Evolutionary conservation across 345 rosid species (phyloP).

Genomic region (Carallia brachiata): DNA sequence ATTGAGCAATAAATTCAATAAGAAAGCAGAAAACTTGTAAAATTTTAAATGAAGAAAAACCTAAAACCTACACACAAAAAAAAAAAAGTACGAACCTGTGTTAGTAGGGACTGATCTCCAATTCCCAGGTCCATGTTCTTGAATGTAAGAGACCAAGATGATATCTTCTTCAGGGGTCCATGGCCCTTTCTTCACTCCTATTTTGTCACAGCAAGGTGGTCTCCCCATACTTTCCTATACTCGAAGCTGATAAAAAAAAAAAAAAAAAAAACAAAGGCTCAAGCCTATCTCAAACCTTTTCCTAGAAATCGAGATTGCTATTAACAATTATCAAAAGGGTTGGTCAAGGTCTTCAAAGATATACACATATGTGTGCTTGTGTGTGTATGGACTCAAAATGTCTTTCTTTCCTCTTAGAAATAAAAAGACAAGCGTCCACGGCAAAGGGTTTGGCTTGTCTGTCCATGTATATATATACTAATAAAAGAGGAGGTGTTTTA

Average conservation of each 20-base stretch:
- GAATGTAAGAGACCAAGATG: slow-evolving; percentile 27
- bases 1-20: not conserved
- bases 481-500: not conserved
- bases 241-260: too few species aligned
- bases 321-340: not conserved
- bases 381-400: not conserved
- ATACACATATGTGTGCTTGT: not conserved
- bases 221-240: slow-evolving; percentile 18
- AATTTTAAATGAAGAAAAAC: not conserved
- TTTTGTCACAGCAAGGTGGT: slow-evolving; percentile 32
- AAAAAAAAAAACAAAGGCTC: too few species aligned
- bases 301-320: not conserved
- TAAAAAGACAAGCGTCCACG: slow-evolving; percentile 26
- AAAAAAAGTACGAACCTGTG: slow-evolving; percentile 1
- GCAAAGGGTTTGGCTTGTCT: slow-evolving; percentile 16
- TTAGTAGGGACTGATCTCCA: slow-evolving; percentile 28
- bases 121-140: slow-evolving; percentile 28
- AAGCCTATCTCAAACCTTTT: not conserved
- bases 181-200: slow-evolving; percentile 27
- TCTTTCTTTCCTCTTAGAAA: not conserved
- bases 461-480: slow-evolving; percentile 22
- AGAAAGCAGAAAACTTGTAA: not conserved
- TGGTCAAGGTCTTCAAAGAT: not conserved
- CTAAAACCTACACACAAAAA: not conserved
- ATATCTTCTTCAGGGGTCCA: slow-evolving; percentile 34